Evolutionary conservation across 176 grass and related monocot species (phyloP), one percentile per base, ranked within the genome.

Genomic region (Avena atlantica): DNA sequence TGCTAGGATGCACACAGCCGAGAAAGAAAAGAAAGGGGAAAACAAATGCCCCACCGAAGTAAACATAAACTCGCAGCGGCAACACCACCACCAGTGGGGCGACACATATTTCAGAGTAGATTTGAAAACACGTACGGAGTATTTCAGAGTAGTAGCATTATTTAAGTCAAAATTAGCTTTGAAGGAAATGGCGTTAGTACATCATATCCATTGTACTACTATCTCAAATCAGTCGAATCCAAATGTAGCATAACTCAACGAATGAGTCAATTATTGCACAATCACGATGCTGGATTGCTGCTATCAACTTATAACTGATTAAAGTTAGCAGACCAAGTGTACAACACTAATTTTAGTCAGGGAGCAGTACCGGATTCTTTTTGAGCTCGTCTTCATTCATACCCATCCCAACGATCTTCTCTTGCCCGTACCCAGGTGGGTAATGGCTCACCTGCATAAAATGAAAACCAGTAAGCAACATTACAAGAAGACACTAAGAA

Each of bases 301-400:
- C 16, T 47, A 31, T 17, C 9, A 19, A 3, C 1, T 56, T 36
- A 65, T 70, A 34, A 64, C 17, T 19, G 13, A 10, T 11, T 23
- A 82, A 27, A 53, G 11, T 21, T 19, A 21, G 4, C 12, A 73
- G 9, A 71, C 9, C 21, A 79, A 65, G 64, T 74, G 63, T 78
- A 83, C 16, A 13, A 74, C 17, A 70, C 25, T 40, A 56, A 23
- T 83, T 34, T 67, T 34, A 66, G 29, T 85, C 24, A 79, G 20
- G 44, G 21, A n/a, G 88, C 34, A 31, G 37, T 98, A 98, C 96
- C 86, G 60, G 79, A 23, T 98, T 98, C 88, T 72, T 89, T 86
- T 92, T 94, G 31, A 98, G 92, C 82, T 98, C 96, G 8, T 89
- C 90, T 86, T 98, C 96, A 89, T 98, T 98, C 96, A 98, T 94